Evolutionary conservation across 208 protist genomes (phyloP).

Genomic region (Herpetomonas tarakana): DNA sequence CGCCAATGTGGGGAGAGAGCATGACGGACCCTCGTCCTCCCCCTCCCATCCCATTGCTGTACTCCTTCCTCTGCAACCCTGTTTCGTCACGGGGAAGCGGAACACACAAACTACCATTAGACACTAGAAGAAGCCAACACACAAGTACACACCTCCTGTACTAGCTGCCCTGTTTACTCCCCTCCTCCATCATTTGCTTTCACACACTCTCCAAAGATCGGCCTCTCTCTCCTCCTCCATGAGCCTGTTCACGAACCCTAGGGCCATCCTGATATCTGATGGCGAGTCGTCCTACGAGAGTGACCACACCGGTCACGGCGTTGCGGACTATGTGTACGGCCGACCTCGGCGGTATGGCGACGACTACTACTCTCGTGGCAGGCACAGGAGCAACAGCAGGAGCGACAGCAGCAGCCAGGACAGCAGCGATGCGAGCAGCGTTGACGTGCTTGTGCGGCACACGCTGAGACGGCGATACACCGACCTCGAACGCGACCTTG

Average conservation of each 20-base stretch:
- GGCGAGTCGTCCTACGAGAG: constrained; percentile 1
- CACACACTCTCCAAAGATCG: too few species aligned
- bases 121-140: too few species aligned
- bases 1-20: too few species aligned
- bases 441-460: constrained; percentile 36
- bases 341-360: background rate
- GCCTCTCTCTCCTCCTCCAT: constrained; percentile 19
- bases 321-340: background rate
- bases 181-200: too few species aligned
- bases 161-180: too few species aligned
- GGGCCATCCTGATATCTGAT: constrained; percentile 33
- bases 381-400: constrained; percentile 16
- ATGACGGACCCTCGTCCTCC: too few species aligned
- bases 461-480: constrained; percentile 18
- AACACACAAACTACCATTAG: too few species aligned
- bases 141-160: too few species aligned
- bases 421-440: constrained; percentile 17
- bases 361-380: constrained; percentile 4
- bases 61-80: too few species aligned
- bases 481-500: constrained; percentile 12
- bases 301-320: background rate
- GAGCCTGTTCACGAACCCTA: constrained; percentile 47
- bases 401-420: constrained; percentile 23
- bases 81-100: too few species aligned
- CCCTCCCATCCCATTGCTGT: too few species aligned